Conservation (phyloP, 169 alveolate genomes). For the Babesia divergens region DNA sequence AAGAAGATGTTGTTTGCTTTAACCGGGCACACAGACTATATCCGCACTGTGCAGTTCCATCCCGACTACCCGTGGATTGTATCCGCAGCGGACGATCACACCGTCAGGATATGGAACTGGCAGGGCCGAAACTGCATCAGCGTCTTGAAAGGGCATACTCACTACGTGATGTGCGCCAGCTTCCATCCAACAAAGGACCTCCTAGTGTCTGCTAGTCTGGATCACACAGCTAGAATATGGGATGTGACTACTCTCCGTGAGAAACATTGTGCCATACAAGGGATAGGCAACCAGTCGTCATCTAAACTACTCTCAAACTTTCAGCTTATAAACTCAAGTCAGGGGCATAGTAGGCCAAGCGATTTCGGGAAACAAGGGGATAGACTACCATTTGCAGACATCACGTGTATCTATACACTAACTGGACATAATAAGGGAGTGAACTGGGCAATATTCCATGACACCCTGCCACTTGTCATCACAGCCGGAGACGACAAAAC, state of each 20-base stretch:
- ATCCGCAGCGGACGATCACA: conserved; percentile 94
- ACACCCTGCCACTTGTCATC: conserved; percentile 82
- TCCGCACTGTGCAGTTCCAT: conserved; percentile 94
- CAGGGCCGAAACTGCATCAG: conserved; percentile 85
- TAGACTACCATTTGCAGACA: conserved; percentile 16
- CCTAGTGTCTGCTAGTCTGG: conserved; percentile 90
- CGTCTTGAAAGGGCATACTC: conserved; percentile 93
- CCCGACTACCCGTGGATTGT: conserved; percentile 94
- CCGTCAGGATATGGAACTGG: conserved; percentile 97
- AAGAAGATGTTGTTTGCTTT: conserved; percentile 90
- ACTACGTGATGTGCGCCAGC: conserved; percentile 94
- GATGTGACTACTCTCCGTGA: conserved; percentile 89
- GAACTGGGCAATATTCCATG: conserved; percentile 93
- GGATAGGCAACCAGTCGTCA: neutral
- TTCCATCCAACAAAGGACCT: conserved; percentile 92
- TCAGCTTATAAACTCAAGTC: conserved; percentile 65
- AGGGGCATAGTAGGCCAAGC: conserved; percentile 64
- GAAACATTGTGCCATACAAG: conserved; percentile 79
- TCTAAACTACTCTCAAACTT: conserved; percentile 14
- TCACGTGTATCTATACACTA: conserved; percentile 81
- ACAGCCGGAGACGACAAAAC: conserved; percentile 94
- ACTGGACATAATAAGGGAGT: conserved; percentile 97
- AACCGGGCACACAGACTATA: conserved; percentile 94
- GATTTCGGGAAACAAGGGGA: conserved; percentile 65
- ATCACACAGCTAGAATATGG: conserved; percentile 94